phyloP scores from a whole-genome alignment of 202 grass and related monocot species.

The Cymbopogon flexuosus region DNA sequence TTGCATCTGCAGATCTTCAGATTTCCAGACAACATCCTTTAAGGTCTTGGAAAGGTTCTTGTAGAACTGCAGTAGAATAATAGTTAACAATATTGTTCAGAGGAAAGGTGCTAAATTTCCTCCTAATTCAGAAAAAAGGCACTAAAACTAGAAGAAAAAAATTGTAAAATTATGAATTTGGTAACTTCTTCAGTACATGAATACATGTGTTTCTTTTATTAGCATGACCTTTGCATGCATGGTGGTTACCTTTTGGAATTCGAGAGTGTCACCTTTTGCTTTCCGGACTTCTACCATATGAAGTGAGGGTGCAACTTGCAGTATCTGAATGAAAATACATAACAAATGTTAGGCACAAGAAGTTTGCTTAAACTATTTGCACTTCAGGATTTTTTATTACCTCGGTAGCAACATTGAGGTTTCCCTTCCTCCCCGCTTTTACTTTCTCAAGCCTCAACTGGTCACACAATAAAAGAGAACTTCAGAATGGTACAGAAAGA shows the following conservation, averaged over 20 bases:
- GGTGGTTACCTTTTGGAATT: conserved; percentile 68
- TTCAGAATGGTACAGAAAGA: not conserved
- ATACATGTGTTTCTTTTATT: not conserved
- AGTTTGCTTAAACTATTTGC: not conserved
- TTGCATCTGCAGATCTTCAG: conserved; percentile 42
- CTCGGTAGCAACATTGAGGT: conserved; percentile 71
- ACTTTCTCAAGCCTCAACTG: conserved; percentile 61
- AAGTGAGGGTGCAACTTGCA: conserved; percentile 69
- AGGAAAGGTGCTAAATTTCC: not conserved
- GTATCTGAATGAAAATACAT: conserved; percentile 41
- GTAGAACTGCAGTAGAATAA: conserved; percentile 49
- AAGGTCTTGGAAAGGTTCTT: conserved; percentile 71
- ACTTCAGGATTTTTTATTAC: conserved; percentile 29
- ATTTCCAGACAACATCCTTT: conserved; percentile 81
- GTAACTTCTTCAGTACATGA: not conserved
- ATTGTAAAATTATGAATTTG: not conserved
- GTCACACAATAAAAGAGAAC: not conserved
- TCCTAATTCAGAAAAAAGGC: not conserved
- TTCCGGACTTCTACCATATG: conserved; percentile 79
- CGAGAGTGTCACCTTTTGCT: conserved; percentile 71
- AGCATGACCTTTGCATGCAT: not conserved
- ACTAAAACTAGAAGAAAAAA: too few relatives aligned
- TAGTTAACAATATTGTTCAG: not conserved
- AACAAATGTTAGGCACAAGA: conserved; percentile 19
- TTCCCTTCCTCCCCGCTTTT: conserved; percentile 76